Conservation (phyloP, 495 filamentous ascomycete genomes). For the Annulohypoxylon moriforme region DNA sequence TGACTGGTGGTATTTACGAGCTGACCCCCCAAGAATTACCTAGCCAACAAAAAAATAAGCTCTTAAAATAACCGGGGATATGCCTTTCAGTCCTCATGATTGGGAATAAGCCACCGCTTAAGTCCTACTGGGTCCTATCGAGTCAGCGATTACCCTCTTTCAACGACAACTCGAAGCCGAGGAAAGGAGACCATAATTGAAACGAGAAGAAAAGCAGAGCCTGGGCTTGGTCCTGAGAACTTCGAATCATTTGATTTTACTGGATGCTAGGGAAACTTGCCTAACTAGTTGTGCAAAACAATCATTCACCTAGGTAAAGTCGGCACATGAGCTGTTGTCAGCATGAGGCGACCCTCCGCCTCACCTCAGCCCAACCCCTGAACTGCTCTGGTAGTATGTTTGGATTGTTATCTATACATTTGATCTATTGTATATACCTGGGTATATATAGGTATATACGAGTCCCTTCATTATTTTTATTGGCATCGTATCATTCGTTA, state of each 20-base stretch:
- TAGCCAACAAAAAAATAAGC: constrained; percentile 8
- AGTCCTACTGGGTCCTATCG: neutral
- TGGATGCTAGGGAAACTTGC: neutral
- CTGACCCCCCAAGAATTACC: constrained; percentile 3
- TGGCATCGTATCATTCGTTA: neutral
- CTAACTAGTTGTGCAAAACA: neutral
- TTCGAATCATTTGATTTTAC: constrained; percentile 5
- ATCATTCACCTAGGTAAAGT: neutral
- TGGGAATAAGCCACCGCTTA: constrained; percentile 1
- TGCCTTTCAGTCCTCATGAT: neutral
- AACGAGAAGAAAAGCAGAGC: neutral
- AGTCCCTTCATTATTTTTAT: neutral
- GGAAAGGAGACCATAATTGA: neutral
- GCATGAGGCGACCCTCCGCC: constrained; percentile 18
- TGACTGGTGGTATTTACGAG: constrained; percentile 18
- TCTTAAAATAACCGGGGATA: neutral
- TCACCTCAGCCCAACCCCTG: constrained; percentile 24
- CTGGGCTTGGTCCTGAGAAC: too few species aligned
- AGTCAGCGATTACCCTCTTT: constrained; percentile 20
- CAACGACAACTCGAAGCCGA: neutral
- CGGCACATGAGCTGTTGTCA: constrained; percentile 7
- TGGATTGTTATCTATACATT: neutral
- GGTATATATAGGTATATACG: constrained; percentile 14
- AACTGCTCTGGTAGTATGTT: neutral
- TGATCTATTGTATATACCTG: neutral